These are phyloP conservation scores for Tolypocladium nubicola DNA, from an alignment of 2,329 filamentous ascomycete genomes.

Conservation along the genomic window DNA sequence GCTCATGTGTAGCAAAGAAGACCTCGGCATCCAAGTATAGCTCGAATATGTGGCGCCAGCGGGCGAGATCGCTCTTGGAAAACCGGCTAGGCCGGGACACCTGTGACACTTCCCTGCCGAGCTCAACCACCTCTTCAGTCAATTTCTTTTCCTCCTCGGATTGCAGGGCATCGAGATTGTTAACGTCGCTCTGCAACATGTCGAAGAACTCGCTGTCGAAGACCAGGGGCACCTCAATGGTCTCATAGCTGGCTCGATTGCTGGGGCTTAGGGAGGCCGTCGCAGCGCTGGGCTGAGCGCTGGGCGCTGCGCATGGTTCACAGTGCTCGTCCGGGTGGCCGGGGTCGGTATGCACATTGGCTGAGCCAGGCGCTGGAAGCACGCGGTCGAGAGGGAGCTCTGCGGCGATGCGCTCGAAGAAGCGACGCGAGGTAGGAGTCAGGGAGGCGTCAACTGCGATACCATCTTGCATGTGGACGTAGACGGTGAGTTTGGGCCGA, in stretches of 20 bases:
- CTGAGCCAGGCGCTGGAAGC: background rate
- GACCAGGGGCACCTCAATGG: constrained; percentile 63
- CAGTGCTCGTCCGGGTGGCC: background rate
- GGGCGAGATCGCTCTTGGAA: constrained; percentile 56
- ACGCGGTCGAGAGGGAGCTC: constrained; percentile 18
- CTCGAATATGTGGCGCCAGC: constrained; percentile 74
- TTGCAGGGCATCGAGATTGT: constrained; percentile 58
- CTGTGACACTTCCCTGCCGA: constrained; percentile 54
- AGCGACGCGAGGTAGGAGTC: constrained; percentile 51
- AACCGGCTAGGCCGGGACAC: constrained; percentile 54
- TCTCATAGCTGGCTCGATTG: constrained; percentile 14
- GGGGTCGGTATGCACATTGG: constrained; percentile 3
- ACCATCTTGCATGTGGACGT: constrained; percentile 56
- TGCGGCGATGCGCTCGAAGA: constrained; percentile 50
- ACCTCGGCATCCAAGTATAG: constrained; percentile 70
- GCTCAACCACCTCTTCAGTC: constrained; percentile 47
- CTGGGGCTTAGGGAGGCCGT: background rate
- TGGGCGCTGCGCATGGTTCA: background rate
- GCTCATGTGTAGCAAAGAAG: constrained; percentile 72
- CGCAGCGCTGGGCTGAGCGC: background rate
- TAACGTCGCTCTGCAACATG: constrained; percentile 61
- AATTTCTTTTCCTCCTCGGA: constrained; percentile 54
- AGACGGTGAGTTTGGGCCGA: constrained; percentile 59
- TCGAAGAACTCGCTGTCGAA: constrained; percentile 75
- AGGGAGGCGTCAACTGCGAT: constrained; percentile 58